These are phyloP conservation scores for Pterocarpus macrocarpus DNA, from an alignment of 306 rosid genomes.

Conservation along the genomic window DNA sequence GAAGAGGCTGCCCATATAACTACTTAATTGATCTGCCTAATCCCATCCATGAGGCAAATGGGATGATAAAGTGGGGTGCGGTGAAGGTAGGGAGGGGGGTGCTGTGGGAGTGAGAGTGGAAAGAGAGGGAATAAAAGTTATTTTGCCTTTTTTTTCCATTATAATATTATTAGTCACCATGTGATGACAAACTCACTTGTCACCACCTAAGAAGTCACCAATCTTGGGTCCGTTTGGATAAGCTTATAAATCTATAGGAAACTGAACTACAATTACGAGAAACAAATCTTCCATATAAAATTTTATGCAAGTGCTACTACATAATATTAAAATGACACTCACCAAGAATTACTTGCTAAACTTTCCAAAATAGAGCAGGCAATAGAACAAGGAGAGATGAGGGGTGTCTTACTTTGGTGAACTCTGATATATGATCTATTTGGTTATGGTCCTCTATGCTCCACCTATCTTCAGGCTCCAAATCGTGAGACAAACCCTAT, in stretches of 20 bases:
- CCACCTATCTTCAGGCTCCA: constrained; percentile 53
- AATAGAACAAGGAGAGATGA: constrained; percentile 26
- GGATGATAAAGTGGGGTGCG: constrained; percentile 58
- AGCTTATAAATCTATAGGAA: neutral
- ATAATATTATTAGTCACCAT: too few species aligned
- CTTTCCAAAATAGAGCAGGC: constrained; percentile 11
- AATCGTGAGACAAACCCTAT: constrained; percentile 68
- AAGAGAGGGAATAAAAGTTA: too few species aligned
- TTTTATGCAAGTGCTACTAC: neutral
- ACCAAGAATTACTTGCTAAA: neutral
- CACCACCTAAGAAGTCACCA: too few species aligned
- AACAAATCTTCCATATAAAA: neutral
- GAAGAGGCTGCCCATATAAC: constrained; percentile 87
- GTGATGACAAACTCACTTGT: too few species aligned
- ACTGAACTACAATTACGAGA: constrained; percentile 26
- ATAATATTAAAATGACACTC: neutral
- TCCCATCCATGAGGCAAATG: constrained; percentile 86
- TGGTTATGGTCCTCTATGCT: constrained; percentile 49
- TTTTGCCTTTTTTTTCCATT: too few species aligned
- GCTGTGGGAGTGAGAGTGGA: too few species aligned
- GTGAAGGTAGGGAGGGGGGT: too few species aligned
- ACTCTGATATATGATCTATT: constrained; percentile 48
- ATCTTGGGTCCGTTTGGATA: too few species aligned
- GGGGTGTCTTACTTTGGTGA: constrained; percentile 53
- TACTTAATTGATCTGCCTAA: constrained; percentile 84